A percentile compares a stretch with the other conserved stretches of the same genome.
phyloP scores from a whole-genome alignment of 129 eudicot species.

The Helichrysum umbraculigerum region DNA sequence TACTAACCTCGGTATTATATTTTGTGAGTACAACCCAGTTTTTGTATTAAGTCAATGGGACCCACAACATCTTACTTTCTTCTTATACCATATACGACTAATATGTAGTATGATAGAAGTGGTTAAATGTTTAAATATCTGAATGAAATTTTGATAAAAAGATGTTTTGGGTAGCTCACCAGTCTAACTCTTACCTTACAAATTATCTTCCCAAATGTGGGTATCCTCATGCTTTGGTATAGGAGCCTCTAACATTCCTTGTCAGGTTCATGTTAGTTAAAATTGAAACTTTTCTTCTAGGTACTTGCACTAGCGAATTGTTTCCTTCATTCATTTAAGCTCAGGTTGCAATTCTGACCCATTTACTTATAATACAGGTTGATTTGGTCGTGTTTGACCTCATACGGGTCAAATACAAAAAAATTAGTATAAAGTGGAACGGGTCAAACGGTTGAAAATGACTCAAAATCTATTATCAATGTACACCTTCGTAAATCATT shows the following conservation, averaged over 20 bases:
- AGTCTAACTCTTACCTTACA: slow-evolving; percentile 33
- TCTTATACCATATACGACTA: no score
- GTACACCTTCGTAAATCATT: not conserved
- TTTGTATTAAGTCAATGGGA: no score
- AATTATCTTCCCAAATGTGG: slow-evolving; percentile 98
- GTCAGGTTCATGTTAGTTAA: slow-evolving; percentile 64
- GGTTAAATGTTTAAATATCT: no score
- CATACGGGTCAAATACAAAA: not conserved
- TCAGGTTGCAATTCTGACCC: not conserved
- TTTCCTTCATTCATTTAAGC: not conserved
- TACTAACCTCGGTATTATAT: no score
- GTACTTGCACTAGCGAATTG: slow-evolving; percentile 2
- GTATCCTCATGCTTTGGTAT: slow-evolving; percentile 98
- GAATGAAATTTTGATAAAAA: no score
- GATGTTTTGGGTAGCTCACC: no score
- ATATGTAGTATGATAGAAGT: no score
- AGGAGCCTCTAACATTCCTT: slow-evolving; percentile 98
- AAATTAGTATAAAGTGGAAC: not conserved
- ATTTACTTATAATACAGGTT: not conserved
- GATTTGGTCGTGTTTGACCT: not conserved
- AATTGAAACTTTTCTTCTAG: not conserved
- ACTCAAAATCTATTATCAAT: not conserved
- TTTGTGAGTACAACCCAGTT: no score
- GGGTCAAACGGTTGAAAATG: not conserved
- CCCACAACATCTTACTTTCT: no score